phyloP scores from a whole-genome alignment of 257 asterid genomes.

The Jacaranda copaia region DNA sequence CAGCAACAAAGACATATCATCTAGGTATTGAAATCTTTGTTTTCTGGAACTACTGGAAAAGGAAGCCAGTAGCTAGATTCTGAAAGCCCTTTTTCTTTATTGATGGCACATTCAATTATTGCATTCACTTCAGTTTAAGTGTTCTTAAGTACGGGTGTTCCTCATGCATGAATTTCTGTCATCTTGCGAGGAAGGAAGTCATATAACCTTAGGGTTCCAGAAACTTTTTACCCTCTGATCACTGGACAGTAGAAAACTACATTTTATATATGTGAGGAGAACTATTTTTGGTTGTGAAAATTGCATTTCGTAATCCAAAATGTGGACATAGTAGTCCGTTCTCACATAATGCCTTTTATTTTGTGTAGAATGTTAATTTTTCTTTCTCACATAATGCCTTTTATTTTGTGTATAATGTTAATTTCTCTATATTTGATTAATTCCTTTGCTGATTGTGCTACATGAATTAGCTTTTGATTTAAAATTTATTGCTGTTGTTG shows the following conservation, averaged over 20 bases:
- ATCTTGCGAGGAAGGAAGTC: slow-evolving; percentile 16
- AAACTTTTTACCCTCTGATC: background rate
- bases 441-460: slow-evolving; percentile 12
- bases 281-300: slow-evolving; percentile 11
- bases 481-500: slow-evolving; percentile 20
- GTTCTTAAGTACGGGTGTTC: slow-evolving; percentile 5
- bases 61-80: background rate
- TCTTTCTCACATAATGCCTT: slow-evolving; percentile 11
- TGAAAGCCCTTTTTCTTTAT: background rate
- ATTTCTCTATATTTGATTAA: slow-evolving; percentile 17
- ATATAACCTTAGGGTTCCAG: background rate
- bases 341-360: slow-evolving; percentile 15
- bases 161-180: slow-evolving; percentile 17
- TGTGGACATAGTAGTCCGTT: slow-evolving; percentile 28
- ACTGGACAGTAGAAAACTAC: slow-evolving; percentile 5
- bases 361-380: background rate
- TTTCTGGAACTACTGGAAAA: slow-evolving; percentile 16
- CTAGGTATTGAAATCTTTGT: slow-evolving; percentile 60
- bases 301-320: background rate
- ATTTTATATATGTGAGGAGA: background rate
- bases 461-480: slow-evolving; percentile 24
- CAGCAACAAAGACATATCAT: slow-evolving; percentile 86
- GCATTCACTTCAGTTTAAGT: background rate
- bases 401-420: slow-evolving; percentile 1
- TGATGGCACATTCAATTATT: slow-evolving; percentile 17